Evolutionary conservation across 345 rosid species (phyloP).

Genomic region (Litchi chinensis): DNA sequence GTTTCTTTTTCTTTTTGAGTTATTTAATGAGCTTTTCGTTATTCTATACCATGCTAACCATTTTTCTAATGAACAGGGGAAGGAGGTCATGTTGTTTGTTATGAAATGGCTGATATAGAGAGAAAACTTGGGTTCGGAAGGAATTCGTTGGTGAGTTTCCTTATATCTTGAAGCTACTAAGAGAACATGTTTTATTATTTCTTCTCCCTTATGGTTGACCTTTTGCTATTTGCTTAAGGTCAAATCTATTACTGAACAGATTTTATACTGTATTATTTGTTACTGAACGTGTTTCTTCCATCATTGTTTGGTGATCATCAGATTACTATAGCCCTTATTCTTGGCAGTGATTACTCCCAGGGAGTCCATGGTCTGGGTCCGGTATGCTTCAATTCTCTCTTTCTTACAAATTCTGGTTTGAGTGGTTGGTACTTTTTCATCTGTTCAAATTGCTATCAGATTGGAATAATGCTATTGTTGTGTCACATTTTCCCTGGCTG

Average conservation of each 20-base stretch:
- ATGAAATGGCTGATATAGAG: slow-evolving; percentile 90
- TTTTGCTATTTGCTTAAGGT: not conserved
- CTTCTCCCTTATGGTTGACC: not conserved
- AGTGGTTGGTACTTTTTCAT: not conserved
- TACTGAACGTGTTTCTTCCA: not conserved
- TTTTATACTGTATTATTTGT: not conserved
- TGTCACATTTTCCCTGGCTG: slow-evolving; percentile 14
- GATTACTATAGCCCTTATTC: slow-evolving; percentile 85
- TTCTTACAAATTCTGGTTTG: slow-evolving; percentile 20
- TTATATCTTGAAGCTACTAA: slow-evolving; percentile 23
- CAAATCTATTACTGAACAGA: not conserved
- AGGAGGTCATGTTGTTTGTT: slow-evolving; percentile 80
- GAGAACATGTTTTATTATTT: slow-evolving; percentile 11
- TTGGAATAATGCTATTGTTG: slow-evolving; percentile 11
- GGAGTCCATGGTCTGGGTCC: slow-evolving; percentile 86
- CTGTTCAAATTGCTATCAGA: slow-evolving; percentile 5
- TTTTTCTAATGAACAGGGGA: slow-evolving; percentile 58
- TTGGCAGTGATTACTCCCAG: slow-evolving; percentile 86
- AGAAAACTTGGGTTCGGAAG: slow-evolving; percentile 86
- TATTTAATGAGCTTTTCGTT: slow-evolving; percentile 7
- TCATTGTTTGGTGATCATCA: slow-evolving; percentile 30
- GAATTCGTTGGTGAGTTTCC: slow-evolving; percentile 74
- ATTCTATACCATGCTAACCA: slow-evolving; percentile 17
- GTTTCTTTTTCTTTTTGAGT: slow-evolving; percentile 12
- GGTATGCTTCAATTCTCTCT: slow-evolving; percentile 45